phyloP scores from a whole-genome alignment of 2,329 filamentous ascomycete genomes.

The Claviceps maximensis region DNA sequence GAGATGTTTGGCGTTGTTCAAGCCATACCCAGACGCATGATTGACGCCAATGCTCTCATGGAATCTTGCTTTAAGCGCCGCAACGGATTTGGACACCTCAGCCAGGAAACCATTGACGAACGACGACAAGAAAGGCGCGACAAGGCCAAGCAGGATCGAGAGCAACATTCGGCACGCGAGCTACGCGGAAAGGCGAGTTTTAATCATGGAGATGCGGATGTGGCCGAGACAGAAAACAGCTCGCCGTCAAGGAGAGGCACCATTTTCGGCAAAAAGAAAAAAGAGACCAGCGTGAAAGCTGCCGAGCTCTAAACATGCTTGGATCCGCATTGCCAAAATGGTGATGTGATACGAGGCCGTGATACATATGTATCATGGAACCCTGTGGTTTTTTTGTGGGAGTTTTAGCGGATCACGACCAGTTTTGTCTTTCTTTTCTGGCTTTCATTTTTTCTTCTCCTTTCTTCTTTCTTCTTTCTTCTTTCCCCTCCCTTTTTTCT shows the following conservation, averaged over 20 bases:
- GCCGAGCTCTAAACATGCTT: slow-evolving; percentile 6
- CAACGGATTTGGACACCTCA: slow-evolving; percentile 69
- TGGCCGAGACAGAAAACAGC: slow-evolving; percentile 16
- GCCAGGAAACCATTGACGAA: slow-evolving; percentile 68
- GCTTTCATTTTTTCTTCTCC: not conserved
- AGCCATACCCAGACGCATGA: slow-evolving; percentile 62
- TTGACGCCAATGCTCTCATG: slow-evolving; percentile 72
- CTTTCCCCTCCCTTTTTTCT: not conserved
- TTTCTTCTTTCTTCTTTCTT: not conserved
- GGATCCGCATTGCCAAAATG: not conserved
- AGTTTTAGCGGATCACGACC: not conserved
- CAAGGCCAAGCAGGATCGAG: slow-evolving; percentile 31
- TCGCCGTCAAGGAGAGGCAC: slow-evolving; percentile 27
- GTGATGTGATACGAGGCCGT: not conserved
- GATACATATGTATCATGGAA: not conserved
- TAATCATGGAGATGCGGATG: slow-evolving; percentile 20
- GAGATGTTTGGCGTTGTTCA: slow-evolving; percentile 95
- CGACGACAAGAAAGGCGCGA: slow-evolving; percentile 56
- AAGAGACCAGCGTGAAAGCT: slow-evolving; percentile 13
- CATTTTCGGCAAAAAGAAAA: slow-evolving; percentile 32
- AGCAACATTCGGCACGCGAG: slow-evolving; percentile 10
- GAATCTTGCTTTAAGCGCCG: slow-evolving; percentile 71
- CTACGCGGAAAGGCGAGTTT: slow-evolving; percentile 14
- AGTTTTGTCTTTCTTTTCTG: not conserved
- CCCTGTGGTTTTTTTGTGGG: not conserved